These are phyloP conservation scores for Sindora glabra DNA, from an alignment of 306 rosid species.

Conservation along the genomic window DNA sequence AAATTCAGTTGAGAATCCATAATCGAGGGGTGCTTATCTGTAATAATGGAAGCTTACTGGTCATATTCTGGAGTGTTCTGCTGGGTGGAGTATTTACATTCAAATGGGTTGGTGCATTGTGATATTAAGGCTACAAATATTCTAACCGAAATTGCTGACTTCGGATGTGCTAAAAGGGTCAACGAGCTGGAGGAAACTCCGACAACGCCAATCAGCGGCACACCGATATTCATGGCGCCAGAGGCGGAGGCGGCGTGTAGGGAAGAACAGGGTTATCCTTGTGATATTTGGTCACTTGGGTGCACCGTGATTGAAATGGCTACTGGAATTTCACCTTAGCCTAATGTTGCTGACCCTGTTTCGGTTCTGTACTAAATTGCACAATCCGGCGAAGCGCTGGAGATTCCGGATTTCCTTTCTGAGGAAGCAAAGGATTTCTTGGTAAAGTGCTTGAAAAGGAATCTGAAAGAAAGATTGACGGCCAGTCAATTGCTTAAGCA, in stretches of 20 bases:
- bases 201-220: conserved; percentile 33
- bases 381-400: conserved; percentile 47
- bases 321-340: conserved; percentile 58
- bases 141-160: conserved; percentile 67
- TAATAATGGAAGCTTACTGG: no score
- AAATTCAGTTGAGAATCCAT: no score
- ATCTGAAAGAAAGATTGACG: conserved; percentile 66
- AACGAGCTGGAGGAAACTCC: not conserved
- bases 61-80: no score
- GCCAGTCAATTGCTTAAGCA: conserved; percentile 64
- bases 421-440: conserved; percentile 63
- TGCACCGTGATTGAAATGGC: conserved; percentile 81
- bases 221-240: conserved; percentile 90
- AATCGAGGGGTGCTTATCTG: no score
- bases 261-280: conserved; percentile 54
- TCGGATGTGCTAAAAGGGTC: conserved; percentile 65
- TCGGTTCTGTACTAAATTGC: conserved; percentile 55
- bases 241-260: conserved; percentile 92
- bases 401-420: conserved; percentile 58
- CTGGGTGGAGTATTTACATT: conserved; percentile 65
- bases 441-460: conserved; percentile 58
- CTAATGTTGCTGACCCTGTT: conserved; percentile 43
- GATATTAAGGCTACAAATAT: conserved; percentile 78
- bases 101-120: conserved; percentile 69
- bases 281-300: conserved; percentile 90